Evolutionary conservation across 306 rosid species (phyloP), one percentile per base, ranked within the genome.

Genomic region (Canavalia gladiata): DNA sequence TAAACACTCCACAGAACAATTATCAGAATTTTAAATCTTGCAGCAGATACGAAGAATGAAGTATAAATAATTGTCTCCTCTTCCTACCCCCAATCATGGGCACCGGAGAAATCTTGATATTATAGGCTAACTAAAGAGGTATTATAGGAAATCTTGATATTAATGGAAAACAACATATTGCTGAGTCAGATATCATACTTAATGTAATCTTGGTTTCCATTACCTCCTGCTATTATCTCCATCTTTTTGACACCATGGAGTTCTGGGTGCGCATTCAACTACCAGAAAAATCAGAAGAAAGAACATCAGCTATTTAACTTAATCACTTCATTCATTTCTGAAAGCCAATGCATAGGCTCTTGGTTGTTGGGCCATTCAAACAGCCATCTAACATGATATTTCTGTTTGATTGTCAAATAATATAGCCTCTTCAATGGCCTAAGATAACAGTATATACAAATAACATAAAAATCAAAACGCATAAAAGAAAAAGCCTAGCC

Each of bases 261-360:
- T 64, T 11, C 43, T 42, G 82, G 65, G 31, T 77, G 74, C 45
- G 8, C 45, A 41, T 50, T 77, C 54, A 77, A 6, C 51, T 66
- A 28, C 54, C 47, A 6, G 18, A 30, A 12, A 66, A 77, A 28
- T 39, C n/a, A 42, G 43, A 29, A 64, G 35, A 65, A 37, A 62
- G 39, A 64, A 30, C 51, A 55, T 39, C 52, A 9, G 28, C 7
- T 58, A 74, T 42, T 42, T 18, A 46, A 68, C 42, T 68, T 69
- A 45, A 75, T 75, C 79, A 75, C 8, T 74, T 56, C 29, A 7
- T 73, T 73, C 54, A 41, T 56, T 57, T 28, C 65, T 39, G 4
- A 39, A 4, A 4, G 4, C 12, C 7, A 62, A 46, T 64, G 13
- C 11, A 25, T 34, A 13, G 18, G 30, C 71, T 60, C 58, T 46